Percentiles rank a stretch among this genome's conserved stretches.
These are phyloP conservation scores for Petunia hybrid DNA, from an alignment of 305 asterid species.

Conservation along the genomic window DNA sequence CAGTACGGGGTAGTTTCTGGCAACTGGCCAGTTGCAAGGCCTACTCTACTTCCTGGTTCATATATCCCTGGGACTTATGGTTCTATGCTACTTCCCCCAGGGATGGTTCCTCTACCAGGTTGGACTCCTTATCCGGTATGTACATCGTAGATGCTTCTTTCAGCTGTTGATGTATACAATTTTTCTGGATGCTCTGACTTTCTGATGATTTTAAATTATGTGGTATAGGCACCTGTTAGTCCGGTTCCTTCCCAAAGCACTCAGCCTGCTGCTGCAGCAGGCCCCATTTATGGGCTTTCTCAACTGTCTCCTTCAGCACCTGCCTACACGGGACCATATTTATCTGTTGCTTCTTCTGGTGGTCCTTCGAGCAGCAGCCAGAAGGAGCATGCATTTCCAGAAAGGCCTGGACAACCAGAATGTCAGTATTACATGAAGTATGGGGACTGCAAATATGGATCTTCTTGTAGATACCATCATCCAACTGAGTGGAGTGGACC, in stretches of 20 bases:
- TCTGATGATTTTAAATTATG: not conserved
- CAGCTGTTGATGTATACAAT: constrained; percentile 27
- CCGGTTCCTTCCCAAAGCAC: constrained; percentile 58
- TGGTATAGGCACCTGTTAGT: constrained; percentile 61
- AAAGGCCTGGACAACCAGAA: constrained; percentile 82
- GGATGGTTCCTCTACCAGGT: constrained; percentile 81
- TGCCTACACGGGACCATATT: constrained; percentile 69
- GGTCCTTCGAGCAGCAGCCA: constrained; percentile 64
- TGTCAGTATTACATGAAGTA: constrained; percentile 77
- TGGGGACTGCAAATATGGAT: constrained; percentile 81
- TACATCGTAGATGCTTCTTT: constrained; percentile 20
- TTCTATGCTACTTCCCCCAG: constrained; percentile 79
- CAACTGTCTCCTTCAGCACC: constrained; percentile 76
- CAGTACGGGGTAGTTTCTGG: constrained; percentile 82
- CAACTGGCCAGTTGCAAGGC: constrained; percentile 89
- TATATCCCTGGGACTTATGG: constrained; percentile 85
- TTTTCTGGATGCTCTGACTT: constrained; percentile 9
- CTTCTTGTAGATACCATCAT: constrained; percentile 82
- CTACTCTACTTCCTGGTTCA: constrained; percentile 80
- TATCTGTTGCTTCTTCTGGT: constrained; percentile 55
- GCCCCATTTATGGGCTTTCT: constrained; percentile 60
- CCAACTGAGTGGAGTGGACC: constrained; percentile 73
- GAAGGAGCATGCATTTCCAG: constrained; percentile 65
- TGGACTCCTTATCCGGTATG: constrained; percentile 82
- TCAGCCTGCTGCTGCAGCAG: constrained; percentile 60